phyloP scores from a whole-genome alignment of 2,329 filamentous ascomycete species.

The Mycogone perniciosa region DNA sequence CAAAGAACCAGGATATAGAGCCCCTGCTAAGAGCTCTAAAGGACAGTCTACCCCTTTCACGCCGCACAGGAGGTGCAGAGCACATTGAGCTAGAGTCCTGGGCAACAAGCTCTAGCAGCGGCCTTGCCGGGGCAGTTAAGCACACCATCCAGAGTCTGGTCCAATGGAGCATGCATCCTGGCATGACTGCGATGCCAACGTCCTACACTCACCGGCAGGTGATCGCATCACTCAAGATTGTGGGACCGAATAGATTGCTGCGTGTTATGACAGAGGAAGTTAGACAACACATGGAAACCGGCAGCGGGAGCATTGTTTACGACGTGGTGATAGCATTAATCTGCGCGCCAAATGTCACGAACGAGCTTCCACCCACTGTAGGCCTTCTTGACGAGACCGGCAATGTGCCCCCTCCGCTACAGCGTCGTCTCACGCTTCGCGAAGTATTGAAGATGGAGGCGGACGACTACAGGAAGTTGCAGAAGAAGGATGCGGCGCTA shows the following conservation, averaged over 20 bases:
- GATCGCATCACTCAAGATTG: conserved; percentile 51
- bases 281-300: conserved; percentile 52
- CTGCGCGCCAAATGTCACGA: conserved; percentile 57
- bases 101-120: conserved; percentile 50
- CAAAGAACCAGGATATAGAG: conserved; percentile 62
- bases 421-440: conserved; percentile 49
- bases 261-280: conserved; percentile 61
- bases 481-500: conserved; percentile 48
- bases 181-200: conserved; percentile 50
- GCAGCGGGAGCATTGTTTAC: conserved; percentile 55
- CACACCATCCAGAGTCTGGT: conserved; percentile 57
- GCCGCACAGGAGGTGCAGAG: conserved; percentile 56
- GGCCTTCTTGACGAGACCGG: conserved; percentile 29
- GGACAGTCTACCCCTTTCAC: conserved; percentile 49
- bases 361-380: conserved; percentile 30
- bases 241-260: conserved; percentile 57
- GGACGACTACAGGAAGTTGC: conserved; percentile 50
- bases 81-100: conserved; percentile 64
- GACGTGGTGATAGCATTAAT: conserved; percentile 65
- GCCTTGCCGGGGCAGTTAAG: conserved; percentile 51
- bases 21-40: conserved; percentile 61
- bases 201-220: conserved; percentile 69
- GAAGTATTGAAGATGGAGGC: conserved; percentile 53
- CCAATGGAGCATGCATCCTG: conserved; percentile 58
- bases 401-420: conserved; percentile 31